Conservation (phyloP, 768 basidiomycete species). For the Pleurotus tuoliensis region DNA sequence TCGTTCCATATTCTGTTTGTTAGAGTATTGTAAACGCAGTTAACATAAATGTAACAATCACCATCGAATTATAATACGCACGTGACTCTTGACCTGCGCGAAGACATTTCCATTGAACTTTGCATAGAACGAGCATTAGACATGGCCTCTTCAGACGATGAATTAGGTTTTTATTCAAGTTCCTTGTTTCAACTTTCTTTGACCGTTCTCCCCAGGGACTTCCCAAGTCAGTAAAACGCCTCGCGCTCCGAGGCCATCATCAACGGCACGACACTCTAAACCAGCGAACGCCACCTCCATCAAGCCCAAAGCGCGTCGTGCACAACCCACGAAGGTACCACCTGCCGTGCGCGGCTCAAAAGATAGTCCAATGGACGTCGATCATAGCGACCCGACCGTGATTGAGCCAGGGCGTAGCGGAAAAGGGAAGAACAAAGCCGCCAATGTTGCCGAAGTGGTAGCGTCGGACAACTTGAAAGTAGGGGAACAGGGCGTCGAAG, state of each 20-base stretch:
- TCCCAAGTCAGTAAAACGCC: conserved; percentile 7
- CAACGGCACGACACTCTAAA: neutral
- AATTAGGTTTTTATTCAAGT: neutral
- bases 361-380: conserved; percentile 1
- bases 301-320: neutral
- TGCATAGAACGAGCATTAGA: neutral
- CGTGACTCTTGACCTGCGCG: neutral
- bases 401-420: no score
- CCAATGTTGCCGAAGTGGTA: no score
- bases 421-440: no score
- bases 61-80: neutral
- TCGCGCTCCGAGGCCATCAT: neutral
- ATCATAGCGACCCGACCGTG: neutral
- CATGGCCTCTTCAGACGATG: conserved; percentile 5
- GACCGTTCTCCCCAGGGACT: neutral
- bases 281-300: neutral
- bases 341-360: neutral
- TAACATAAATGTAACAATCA: no score
- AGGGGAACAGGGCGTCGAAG: no score
- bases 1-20: no score
- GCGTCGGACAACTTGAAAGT: no score
- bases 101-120: neutral
- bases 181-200: neutral
- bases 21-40: no score
- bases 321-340: neutral